Conservation (phyloP, 2,329 filamentous ascomycete genomes). For the Fusarium tjaetaba region DNA sequence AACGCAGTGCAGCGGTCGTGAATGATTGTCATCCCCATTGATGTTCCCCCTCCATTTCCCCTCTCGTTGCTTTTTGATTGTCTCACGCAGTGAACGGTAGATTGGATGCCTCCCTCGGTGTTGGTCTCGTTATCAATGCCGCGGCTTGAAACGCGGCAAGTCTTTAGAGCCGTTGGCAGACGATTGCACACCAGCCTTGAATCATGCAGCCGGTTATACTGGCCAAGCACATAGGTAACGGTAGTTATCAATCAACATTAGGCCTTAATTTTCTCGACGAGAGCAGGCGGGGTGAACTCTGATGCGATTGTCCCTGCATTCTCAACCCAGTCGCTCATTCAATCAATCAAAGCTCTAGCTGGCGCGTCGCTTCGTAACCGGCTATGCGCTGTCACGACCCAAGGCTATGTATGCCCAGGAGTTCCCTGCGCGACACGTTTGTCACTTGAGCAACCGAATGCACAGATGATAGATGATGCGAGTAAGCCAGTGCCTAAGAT, state of each 20-base stretch:
- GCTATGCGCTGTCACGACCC: constrained; percentile 29
- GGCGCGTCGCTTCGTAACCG: constrained; percentile 31
- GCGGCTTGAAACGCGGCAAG: constrained; percentile 33
- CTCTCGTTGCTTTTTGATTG: constrained; percentile 30
- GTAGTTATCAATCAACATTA: not conserved
- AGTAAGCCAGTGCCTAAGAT: constrained; percentile 28
- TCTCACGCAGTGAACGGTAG: constrained; percentile 2
- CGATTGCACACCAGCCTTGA: constrained; percentile 1
- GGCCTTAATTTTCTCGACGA: constrained; percentile 1
- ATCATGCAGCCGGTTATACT: constrained; percentile 20
- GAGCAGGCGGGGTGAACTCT: constrained; percentile 28
- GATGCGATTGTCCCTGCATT: constrained; percentile 28
- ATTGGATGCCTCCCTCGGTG: constrained; percentile 34
- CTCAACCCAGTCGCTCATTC: constrained; percentile 8
- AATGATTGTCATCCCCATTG: constrained; percentile 8
- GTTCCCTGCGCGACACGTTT: constrained; percentile 40
- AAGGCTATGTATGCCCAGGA: constrained; percentile 19
- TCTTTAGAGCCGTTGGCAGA: constrained; percentile 17
- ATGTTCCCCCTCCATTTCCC: constrained; percentile 14
- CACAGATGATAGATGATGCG: constrained; percentile 37
- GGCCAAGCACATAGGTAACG: constrained; percentile 1
- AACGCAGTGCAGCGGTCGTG: constrained; percentile 15
- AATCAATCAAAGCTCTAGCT: constrained; percentile 10
- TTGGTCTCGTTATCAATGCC: constrained; percentile 20
- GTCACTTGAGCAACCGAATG: constrained; percentile 30